Evolutionary conservation across 169 alveolate species (phyloP).

Genomic region (Eimeria praecox): DNA sequence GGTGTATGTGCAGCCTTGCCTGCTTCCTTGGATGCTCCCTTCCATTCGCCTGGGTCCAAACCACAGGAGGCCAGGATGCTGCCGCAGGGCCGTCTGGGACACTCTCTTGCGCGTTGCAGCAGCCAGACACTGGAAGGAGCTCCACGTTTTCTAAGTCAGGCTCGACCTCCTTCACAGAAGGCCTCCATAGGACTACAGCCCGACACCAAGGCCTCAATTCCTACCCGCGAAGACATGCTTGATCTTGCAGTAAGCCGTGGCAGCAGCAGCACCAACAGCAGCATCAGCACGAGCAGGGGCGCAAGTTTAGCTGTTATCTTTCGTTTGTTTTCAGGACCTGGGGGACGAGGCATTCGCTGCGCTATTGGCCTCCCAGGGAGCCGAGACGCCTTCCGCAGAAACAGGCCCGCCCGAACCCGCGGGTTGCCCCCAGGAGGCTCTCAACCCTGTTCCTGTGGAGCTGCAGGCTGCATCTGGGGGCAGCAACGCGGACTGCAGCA

Average conservation of each 20-base stretch:
- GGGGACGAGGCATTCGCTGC: conserved; percentile 53
- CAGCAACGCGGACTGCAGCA: conserved; percentile 73
- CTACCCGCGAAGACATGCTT: not conserved
- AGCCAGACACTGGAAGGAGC: conserved; percentile 11
- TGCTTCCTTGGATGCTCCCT: not conserved
- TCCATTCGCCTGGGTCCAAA: not conserved
- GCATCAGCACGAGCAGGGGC: conserved; percentile 33
- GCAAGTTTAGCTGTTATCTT: not conserved
- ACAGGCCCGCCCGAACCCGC: not conserved
- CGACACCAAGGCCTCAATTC: not conserved
- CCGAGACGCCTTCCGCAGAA: not conserved
- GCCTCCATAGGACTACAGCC: conserved; percentile 43
- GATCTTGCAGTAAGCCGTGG: conserved; percentile 29
- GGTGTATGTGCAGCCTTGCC: not conserved
- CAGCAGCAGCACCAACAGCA: not conserved
- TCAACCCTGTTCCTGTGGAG: conserved; percentile 7
- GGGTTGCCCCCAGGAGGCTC: not conserved
- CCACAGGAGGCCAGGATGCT: not conserved
- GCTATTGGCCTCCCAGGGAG: conserved; percentile 41
- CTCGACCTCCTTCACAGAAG: conserved; percentile 42
- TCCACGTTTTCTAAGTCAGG: not conserved
- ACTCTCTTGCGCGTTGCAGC: conserved; percentile 13
- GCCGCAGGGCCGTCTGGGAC: not conserved
- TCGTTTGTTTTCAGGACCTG: conserved; percentile 26
- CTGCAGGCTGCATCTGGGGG: conserved; percentile 7